Evolutionary conservation across 2,329 filamentous ascomycete genomes (phyloP), one percentile per base, ranked within the genome.

Genomic region (Arthrobotrys sphaeroides): DNA sequence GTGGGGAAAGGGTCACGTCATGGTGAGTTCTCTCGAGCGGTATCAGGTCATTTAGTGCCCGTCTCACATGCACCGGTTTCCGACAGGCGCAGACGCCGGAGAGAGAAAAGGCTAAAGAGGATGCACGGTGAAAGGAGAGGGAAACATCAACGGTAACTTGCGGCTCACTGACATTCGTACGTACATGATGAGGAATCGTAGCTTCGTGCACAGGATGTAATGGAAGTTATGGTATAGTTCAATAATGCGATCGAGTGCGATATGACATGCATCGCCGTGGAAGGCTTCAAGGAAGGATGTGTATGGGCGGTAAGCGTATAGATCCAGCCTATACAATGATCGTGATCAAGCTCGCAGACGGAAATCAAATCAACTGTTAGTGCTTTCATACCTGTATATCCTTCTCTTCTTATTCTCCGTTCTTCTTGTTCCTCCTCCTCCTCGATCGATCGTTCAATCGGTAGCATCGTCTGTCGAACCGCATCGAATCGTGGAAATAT

Each of bases 351-450:
- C n/a, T n/a, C n/a, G n/a, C n/a, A 16, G 9, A 47, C 57, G 18
- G 13, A 20, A 40, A 31, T 7, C 20, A 40, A 70, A 26, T 24
- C 9, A 31, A 26, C 5, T 13, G 20, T 51, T 36, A 49, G 26
- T 36, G 45, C 20, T 28, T 51, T 33, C 66, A 55, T 47, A 73
- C 53, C 36, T 57, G 61, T 33, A 59, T 42, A 38, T 73, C 67
- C 16, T 43, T 57, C 22, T 61, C 59, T 42, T 51, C 26, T 10
- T 55, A 36, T 16, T 55, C 67, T 5, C 20, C 28, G 2, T 38
- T 18, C 1, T 57, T 36, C 13, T 40, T n/a, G n/a, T n/a, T n/a
- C n/a, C 64, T n/a, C 68, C 20, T 2, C 33, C 45, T 31, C 40
- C 47, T 33, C 16, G 12, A 43, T 33, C 28, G 5, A 43, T 22